A percentile compares a stretch with the other conserved stretches of the same genome.
These are phyloP conservation scores for Ascoidea asiatica DNA, from an alignment of 805 yeast genomes.

Conservation along the genomic window DNA sequence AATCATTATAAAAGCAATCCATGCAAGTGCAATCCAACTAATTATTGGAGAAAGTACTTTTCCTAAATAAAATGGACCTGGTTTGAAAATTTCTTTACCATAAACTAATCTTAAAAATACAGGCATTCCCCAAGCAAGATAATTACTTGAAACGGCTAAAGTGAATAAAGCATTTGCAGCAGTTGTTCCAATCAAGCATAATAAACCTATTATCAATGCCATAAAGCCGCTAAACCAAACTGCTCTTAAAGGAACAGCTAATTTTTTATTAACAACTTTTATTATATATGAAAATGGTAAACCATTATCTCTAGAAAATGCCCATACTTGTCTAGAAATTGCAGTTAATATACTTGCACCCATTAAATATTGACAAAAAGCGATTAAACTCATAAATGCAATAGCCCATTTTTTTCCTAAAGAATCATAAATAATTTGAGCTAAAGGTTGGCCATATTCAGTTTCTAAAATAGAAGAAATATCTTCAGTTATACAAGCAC, in stretches of 20 bases:
- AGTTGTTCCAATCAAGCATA: constrained; percentile 51
- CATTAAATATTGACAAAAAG: constrained; percentile 52
- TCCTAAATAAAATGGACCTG: constrained; percentile 52
- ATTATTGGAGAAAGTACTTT: constrained; percentile 31
- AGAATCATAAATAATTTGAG: constrained; percentile 48
- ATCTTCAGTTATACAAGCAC: constrained; percentile 39
- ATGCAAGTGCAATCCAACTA: constrained; percentile 35
- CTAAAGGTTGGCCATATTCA: constrained; percentile 46
- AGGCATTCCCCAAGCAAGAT: constrained; percentile 47
- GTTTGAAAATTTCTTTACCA: constrained; percentile 38
- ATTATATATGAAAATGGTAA: constrained; percentile 39
- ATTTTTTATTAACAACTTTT: constrained; percentile 29
- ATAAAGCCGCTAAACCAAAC: constrained; percentile 39
- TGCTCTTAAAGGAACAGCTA: constrained; percentile 47
- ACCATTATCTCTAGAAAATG: constrained; percentile 55
- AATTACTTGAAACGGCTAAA: constrained; percentile 45
- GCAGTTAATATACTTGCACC: constrained; percentile 48
- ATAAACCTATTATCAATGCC: constrained; percentile 43
- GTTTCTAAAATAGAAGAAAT: constrained; percentile 27
- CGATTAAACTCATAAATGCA: constrained; percentile 45
- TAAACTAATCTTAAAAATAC: constrained; percentile 28
- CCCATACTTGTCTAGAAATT: constrained; percentile 57
- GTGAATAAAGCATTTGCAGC: constrained; percentile 56
- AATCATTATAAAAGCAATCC: constrained; percentile 46
- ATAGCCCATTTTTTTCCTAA: constrained; percentile 55